These are phyloP conservation scores for Nemania bipapillata DNA, from an alignment of 2,329 filamentous ascomycete genomes.

Conservation along the genomic window DNA sequence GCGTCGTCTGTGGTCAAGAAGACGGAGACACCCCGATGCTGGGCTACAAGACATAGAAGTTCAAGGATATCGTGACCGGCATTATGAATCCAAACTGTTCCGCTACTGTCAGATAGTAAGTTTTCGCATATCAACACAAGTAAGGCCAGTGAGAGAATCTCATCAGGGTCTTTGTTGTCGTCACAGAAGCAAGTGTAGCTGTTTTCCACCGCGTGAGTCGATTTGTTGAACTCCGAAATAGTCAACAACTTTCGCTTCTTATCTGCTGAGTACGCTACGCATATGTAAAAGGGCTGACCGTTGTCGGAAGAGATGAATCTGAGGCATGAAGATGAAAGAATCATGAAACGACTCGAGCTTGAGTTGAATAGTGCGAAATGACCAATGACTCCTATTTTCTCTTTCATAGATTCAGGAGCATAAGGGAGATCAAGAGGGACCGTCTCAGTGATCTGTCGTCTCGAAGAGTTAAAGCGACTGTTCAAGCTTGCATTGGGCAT, in stretches of 20 bases:
- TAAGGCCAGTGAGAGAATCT: neutral
- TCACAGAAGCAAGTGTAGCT: neutral
- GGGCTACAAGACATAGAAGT: neutral
- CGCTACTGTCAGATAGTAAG: neutral
- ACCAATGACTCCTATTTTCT: no score
- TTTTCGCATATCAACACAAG: neutral
- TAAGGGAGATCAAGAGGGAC: no score
- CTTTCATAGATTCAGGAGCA: no score
- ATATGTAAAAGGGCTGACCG: no score
- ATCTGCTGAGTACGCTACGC: no score
- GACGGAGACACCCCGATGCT: neutral
- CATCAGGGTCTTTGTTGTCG: neutral
- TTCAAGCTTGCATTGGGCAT: neutral
- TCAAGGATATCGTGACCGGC: neutral
- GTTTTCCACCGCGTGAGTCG: neutral
- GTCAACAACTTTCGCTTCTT: neutral
- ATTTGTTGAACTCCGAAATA: neutral
- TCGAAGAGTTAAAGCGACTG: neutral
- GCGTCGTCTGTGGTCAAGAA: neutral
- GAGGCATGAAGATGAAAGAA: no score
- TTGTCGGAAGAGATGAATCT: no score
- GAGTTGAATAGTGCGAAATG: no score
- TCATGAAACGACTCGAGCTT: no score
- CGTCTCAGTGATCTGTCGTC: neutral
- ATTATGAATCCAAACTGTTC: constrained; percentile 15